Conservation (phyloP, 352 stramenopile species). For the Phytophthora multivora region DNA sequence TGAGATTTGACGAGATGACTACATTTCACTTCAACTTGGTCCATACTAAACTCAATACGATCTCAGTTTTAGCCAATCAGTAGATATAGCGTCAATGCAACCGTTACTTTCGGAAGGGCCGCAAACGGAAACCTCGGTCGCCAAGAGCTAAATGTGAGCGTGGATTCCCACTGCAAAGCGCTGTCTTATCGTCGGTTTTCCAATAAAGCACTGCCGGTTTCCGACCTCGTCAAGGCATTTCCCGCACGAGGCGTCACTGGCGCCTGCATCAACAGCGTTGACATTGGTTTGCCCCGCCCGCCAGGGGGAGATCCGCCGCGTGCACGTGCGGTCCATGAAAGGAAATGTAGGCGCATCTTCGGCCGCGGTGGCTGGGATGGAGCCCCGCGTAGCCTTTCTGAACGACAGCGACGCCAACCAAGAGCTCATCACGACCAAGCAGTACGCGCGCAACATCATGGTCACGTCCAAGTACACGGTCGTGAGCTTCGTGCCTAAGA, state of each 20-base stretch:
- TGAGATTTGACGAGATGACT: conserved; percentile 9
- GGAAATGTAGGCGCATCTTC: conserved; percentile 15
- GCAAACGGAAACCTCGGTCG: no score
- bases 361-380: conserved; percentile 18
- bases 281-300: conserved; percentile 8
- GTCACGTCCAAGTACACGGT: conserved; percentile 93
- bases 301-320: conserved; percentile 11
- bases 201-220: conserved; percentile 7
- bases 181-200: conserved; percentile 15
- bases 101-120: conserved; percentile 9
- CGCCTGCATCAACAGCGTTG: conserved; percentile 12
- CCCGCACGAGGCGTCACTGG: background rate
- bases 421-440: conserved; percentile 46
- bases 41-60: background rate
- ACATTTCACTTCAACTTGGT: conserved; percentile 22
- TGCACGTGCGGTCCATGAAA: conserved; percentile 25
- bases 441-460: conserved; percentile 83
- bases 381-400: conserved; percentile 56
- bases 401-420: conserved; percentile 62
- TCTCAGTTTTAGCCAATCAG: conserved; percentile 7
- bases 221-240: background rate
- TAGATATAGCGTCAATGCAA: background rate
- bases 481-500: conserved; percentile 91
- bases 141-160: background rate
- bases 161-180: no score